Conservation (phyloP, 148 eudicot species). For the Camellia lanceoleosa region DNA sequence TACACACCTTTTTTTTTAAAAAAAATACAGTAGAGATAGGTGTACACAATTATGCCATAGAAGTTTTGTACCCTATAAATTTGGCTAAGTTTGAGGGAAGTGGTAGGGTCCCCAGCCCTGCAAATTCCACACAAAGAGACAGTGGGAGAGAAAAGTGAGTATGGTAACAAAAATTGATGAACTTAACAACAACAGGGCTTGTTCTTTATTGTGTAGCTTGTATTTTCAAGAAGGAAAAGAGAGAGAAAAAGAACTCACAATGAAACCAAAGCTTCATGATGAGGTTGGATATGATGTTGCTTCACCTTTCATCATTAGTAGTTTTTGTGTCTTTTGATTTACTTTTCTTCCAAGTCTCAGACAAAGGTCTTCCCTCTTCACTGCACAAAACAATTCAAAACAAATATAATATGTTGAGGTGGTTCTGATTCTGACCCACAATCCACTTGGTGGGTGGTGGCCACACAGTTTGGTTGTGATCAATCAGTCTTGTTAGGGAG, state of each 20-base stretch:
- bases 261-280: conserved; percentile 25
- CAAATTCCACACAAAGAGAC: background rate
- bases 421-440: conserved; percentile 15
- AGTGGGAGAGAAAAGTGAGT: background rate
- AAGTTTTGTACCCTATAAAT: background rate
- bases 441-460: conserved; percentile 6
- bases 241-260: background rate
- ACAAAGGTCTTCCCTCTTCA: conserved; percentile 16
- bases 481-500: background rate
- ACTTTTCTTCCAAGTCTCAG: conserved; percentile 28
- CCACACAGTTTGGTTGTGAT: conserved; percentile 1
- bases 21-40: background rate
- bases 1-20: too few relatives aligned
- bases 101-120: conserved; percentile 18
- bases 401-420: background rate
- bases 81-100: background rate
- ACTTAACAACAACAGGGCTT: background rate
- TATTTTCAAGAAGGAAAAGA: background rate
- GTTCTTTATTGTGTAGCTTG: background rate
- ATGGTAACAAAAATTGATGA: background rate
- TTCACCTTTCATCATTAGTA: conserved; percentile 35
- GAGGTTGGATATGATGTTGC: conserved; percentile 40
- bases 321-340: conserved; percentile 11
- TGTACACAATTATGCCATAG: background rate
- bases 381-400: conserved; percentile 6